Base-by-base conservation (phyloP, 257 asterid species). In the Asclepias syriaca region DNA sequence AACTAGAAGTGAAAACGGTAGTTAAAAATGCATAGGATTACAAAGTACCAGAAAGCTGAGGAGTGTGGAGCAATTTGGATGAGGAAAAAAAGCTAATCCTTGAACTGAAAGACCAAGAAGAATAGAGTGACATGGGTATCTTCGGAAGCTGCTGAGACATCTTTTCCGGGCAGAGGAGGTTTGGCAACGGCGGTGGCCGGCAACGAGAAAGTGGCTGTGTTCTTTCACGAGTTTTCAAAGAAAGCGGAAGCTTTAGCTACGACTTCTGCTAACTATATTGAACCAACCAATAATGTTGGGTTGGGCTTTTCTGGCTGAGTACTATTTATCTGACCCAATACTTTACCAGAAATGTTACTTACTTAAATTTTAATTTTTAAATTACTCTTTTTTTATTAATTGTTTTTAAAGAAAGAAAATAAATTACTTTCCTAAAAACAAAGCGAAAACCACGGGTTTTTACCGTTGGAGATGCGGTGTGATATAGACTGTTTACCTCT, bases 91-190 rank as follows among this genome's bases (percentile, higher is more conserved):
- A 34, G 79, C 71, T 63, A 78, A 67, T 49, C 71, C 71, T 80
- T 39, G 80, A 79, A 73, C 68, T 54, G 48, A 70, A 75, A 70
- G 73, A 76, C 40, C 69, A 79, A 66, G 53, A 48, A 80, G 53
- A 48, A 80, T 48, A 75, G 65, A 88, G 85, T 54, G 91, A 82
- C 6, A 83, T 8, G 63, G 86, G 83, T 46, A 78, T 56, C 86
- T 72, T 84, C 81, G 88, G 78, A 77, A 85, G 65, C 77, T 77
- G 92, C 57, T 6, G 64, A 4, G 75, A 56, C 73, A 67, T 72
- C 49, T 69, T 39, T 19, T 6, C 29, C 63, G 68, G 68, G 32
- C 57, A n/a, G 9, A 4, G 22, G 24, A 27, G 50, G 50, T 22
- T 1, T 13, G 58, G 72, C 13, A 12, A 37, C 14, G 65, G 24